phyloP scores from a whole-genome alignment of 2,329 filamentous ascomycete species.

The Cryphonectria carpinicola region DNA sequence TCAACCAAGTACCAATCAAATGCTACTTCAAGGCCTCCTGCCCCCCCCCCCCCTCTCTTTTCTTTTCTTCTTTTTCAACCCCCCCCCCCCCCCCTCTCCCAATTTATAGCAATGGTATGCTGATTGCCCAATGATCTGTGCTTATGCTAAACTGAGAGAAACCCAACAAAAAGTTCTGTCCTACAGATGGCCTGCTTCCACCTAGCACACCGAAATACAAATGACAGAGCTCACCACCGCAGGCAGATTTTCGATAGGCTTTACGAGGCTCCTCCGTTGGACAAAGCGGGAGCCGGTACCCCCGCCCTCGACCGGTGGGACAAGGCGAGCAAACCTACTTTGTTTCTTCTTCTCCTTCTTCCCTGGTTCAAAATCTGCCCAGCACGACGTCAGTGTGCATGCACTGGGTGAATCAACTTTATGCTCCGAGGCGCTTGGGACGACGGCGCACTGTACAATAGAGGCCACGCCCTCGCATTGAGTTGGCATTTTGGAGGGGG shows the following conservation, averaged over 20 bases:
- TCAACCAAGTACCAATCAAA: neutral
- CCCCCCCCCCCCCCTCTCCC: too few relatives aligned
- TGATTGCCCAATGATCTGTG: neutral
- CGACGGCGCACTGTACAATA: neutral
- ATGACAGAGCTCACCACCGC: neutral
- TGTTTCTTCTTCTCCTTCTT: too few relatives aligned
- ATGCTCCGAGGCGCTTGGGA: neutral
- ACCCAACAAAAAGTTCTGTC: too few relatives aligned
- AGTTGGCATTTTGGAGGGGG: neutral
- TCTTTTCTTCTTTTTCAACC: too few relatives aligned
- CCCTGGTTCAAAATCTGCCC: neutral
- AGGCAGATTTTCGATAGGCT: neutral
- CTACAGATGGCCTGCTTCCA: neutral
- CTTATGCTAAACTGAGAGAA: neutral
- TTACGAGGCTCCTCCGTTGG: neutral
- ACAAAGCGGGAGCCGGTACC: constrained; percentile 8
- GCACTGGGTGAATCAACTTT: neutral
- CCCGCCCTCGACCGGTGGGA: constrained; percentile 3
- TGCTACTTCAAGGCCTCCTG: too few relatives aligned
- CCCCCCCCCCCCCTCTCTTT: too few relatives aligned
- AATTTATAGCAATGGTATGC: neutral
- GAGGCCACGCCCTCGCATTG: neutral
- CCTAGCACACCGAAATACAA: neutral
- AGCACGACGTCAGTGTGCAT: neutral
- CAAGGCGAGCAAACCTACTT: constrained; percentile 16